Percentiles rank a stretch among this genome's conserved stretches.
These are phyloP conservation scores for Saturnispora silvae DNA, from an alignment of 805 yeast species.

Conservation along the genomic window DNA sequence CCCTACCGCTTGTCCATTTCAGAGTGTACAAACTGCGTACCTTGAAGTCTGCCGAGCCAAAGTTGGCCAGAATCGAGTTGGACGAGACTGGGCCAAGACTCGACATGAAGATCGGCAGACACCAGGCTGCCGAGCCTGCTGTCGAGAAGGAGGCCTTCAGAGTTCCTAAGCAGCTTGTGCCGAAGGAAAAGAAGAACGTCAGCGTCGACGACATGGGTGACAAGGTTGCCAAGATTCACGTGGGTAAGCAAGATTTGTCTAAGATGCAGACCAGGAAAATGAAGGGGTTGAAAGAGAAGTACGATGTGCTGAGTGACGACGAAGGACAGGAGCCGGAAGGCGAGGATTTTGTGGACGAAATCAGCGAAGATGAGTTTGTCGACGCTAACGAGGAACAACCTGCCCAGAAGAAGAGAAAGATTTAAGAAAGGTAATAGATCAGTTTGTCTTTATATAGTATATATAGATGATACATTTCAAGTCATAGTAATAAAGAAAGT, in stretches of 20 bases:
- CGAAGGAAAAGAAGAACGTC: constrained; percentile 81
- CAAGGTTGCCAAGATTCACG: constrained; percentile 90
- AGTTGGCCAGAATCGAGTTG: constrained; percentile 86
- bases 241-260: constrained; percentile 87
- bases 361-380: constrained; percentile 17
- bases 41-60: constrained; percentile 64
- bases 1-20: constrained; percentile 74
- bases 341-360: background rate
- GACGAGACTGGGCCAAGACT: constrained; percentile 94
- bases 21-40: constrained; percentile 85
- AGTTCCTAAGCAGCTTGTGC: constrained; percentile 71
- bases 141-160: constrained; percentile 81
- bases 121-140: constrained; percentile 72
- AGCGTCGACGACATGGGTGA: constrained; percentile 87
- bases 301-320: constrained; percentile 54
- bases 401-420: constrained; percentile 19
- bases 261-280: constrained; percentile 93
- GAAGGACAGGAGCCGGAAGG: constrained; percentile 24
- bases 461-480: too few relatives aligned
- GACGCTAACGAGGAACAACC: constrained; percentile 20
- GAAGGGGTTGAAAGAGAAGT: constrained; percentile 90
- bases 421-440: constrained; percentile 8
- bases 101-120: constrained; percentile 86
- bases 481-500: too few relatives aligned
- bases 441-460: too few relatives aligned